Evolutionary conservation across 805 yeast species (phyloP), one percentile per base, ranked within the genome.

Genomic region (Diddensiella transvaalensis): DNA sequence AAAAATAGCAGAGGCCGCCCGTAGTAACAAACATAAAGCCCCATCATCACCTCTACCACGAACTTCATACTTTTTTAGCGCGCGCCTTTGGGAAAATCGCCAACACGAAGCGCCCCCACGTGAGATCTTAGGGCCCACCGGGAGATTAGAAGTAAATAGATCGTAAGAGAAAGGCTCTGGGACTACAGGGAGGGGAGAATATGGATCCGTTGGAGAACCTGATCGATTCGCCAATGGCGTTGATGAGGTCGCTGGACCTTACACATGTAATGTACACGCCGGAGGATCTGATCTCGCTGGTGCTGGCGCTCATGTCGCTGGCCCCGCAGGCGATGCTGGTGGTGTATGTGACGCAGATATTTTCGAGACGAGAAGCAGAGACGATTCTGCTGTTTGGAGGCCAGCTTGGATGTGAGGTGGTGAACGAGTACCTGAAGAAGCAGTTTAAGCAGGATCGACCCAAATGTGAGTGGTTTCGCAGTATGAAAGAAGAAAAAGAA

Each of bases 331-430:
- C 83, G 36, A 72, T 87, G 18, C 75, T 90, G 65, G 79, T 86
- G 19, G 85, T 86, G 60, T 83, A 90, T 59, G 76, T 87, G 29
- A 79, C 96, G 10, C 85, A 95, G 87, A 85, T 90, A 59, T 69
- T 91, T 39, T 66, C 82, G 11, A 77, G 96, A 0, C 71, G 97
- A 46, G 97, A 93, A 60, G 74, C 87, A 22, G 96, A 90, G 62
- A 87, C 96, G 0, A 80, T 88, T 18, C 69, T 90, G 43, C 74
- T 87, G 53, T 91, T 91, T 0, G 85, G 77, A 1, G 99, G 98
- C 1, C 98, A 91, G 60, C 79, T 90, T 4, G 69, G 75, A 15
- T 85, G 87, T 53, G 97, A 93, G 63, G 60, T 82, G 0, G 60
- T 80, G 22, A 91, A 91, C 65, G 79, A 83, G 49, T 55, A 84